Evolutionary conservation across 768 basidiomycete species (phyloP).

Genomic region (Agaricus sinodeliciosus): DNA sequence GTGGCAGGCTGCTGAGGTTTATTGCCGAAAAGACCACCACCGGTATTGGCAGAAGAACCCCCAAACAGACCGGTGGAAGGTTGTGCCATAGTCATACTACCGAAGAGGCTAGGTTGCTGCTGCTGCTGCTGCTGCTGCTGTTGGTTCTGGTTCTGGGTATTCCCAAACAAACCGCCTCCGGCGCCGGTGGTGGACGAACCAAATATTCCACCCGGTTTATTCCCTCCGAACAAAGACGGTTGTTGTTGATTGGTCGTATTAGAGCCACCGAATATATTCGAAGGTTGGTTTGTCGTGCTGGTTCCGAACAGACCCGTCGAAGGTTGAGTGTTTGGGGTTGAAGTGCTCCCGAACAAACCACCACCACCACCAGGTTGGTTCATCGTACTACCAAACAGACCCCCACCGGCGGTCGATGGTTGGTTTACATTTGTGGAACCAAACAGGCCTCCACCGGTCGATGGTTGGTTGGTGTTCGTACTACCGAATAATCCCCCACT

Average conservation of each 20-base stretch:
- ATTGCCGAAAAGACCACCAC: conserved; percentile 13
- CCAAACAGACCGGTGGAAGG: conserved; percentile 15
- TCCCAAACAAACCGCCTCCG: conserved; percentile 13
- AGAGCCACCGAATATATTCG: conserved; percentile 7
- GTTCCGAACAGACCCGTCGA: conserved; percentile 18
- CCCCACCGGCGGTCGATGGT: conserved; percentile 2
- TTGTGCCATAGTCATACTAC: conserved; percentile 22
- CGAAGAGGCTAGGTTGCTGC: conserved; percentile 22
- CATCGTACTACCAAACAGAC: conserved; percentile 12
- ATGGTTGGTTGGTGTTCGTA: not conserved
- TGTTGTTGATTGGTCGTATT: conserved; percentile 11
- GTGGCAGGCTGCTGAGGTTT: conserved; percentile 18
- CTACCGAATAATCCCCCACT: conserved; percentile 13
- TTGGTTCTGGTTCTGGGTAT: conserved; percentile 21
- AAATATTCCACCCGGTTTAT: conserved; percentile 19
- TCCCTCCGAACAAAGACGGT: conserved; percentile 20
- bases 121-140: conserved; percentile 24
- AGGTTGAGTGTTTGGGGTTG: conserved; percentile 16
- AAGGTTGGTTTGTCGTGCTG: conserved; percentile 1
- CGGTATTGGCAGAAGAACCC: conserved; percentile 11
- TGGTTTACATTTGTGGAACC: conserved; percentile 10
- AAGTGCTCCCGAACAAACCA: conserved; percentile 15
- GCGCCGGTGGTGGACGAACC: conserved; percentile 17
- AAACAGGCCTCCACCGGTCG: conserved; percentile 9
- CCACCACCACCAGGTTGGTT: conserved; percentile 10